Evolutionary conservation across 495 filamentous ascomycete genomes (phyloP).

Genomic region (Lasiosphaeria hispida): DNA sequence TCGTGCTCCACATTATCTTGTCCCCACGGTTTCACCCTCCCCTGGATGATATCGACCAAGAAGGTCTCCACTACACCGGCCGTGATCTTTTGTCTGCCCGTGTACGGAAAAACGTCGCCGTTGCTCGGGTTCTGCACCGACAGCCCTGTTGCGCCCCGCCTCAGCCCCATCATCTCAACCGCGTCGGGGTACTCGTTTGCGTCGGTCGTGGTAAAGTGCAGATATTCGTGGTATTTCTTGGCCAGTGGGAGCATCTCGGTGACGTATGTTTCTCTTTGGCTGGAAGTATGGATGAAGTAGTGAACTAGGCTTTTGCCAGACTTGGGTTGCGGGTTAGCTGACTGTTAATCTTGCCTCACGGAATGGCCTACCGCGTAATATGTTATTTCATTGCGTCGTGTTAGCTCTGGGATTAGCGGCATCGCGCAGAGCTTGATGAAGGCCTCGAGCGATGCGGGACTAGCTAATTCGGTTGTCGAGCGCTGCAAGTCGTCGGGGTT

Average conservation of each 20-base stretch:
- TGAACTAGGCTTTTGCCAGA: constrained; percentile 46
- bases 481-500: constrained; percentile 38
- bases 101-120: constrained; percentile 43
- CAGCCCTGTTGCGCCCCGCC: constrained; percentile 26
- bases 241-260: constrained; percentile 40
- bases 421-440: constrained; percentile 37
- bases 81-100: constrained; percentile 27
- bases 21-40: constrained; percentile 40
- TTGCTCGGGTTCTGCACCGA: constrained; percentile 44
- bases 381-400: constrained; percentile 40
- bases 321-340: constrained; percentile 20
- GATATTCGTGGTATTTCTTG: constrained; percentile 47
- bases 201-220: constrained; percentile 47
- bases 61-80: constrained; percentile 39
- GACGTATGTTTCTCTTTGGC: constrained; percentile 31
- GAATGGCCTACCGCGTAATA: constrained; percentile 37
- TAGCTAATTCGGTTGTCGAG: constrained; percentile 29
- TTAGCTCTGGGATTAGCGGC: constrained; percentile 45
- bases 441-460: constrained; percentile 30
- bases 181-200: constrained; percentile 48
- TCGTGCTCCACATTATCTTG: constrained; percentile 29
- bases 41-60: constrained; percentile 44
- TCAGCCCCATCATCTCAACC: constrained; percentile 37
- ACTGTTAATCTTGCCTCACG: neutral
- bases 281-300: constrained; percentile 35